These are phyloP conservation scores for Apophysomyces variabilis DNA, from an alignment of 371 early-diverging fungal genomes.

Conservation along the genomic window DNA sequence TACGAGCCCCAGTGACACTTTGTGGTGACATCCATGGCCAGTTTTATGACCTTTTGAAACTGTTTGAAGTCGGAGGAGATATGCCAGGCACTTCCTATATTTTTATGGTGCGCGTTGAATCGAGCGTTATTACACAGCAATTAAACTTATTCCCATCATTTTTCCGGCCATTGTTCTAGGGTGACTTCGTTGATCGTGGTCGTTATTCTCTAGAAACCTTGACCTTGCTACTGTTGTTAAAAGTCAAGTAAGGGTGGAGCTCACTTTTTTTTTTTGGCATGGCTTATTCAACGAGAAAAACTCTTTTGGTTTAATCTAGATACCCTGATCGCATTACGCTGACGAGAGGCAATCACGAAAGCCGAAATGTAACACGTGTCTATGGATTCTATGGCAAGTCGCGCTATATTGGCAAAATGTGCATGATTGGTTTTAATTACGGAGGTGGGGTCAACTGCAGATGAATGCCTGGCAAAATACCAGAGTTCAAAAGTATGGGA, in stretches of 20 bases:
- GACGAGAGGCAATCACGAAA: constrained; percentile 99
- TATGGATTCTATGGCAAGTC: constrained; percentile 97
- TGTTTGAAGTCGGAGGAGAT: constrained; percentile 98
- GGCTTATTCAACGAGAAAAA: background rate
- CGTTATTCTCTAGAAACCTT: constrained; percentile 98
- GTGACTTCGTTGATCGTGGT: constrained; percentile 99
- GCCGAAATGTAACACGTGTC: constrained; percentile 97
- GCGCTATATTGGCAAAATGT: background rate
- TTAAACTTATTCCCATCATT: background rate
- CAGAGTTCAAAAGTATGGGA: constrained; percentile 99
- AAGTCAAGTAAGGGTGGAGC: constrained; percentile 72
- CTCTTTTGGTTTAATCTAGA: constrained; percentile 24
- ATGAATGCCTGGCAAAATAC: constrained; percentile 91
- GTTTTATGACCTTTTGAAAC: constrained; percentile 97
- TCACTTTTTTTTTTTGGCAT: background rate
- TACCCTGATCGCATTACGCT: constrained; percentile 98
- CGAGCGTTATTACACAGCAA: background rate
- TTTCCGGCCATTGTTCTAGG: constrained; percentile 38
- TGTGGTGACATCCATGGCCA: constrained; percentile 99
- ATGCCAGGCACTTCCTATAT: constrained; percentile 97
- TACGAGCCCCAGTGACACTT: constrained; percentile 93
- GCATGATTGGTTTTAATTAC: constrained; percentile 3
- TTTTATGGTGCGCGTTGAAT: constrained; percentile 74
- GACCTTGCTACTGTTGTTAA: constrained; percentile 89
- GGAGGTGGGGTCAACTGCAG: constrained; percentile 19